Evolutionary conservation across 1,284 basidiomycete genomes (phyloP), one percentile per base, ranked within the genome.

Genomic region (Cutaneotrichosporon dermatis): DNA sequence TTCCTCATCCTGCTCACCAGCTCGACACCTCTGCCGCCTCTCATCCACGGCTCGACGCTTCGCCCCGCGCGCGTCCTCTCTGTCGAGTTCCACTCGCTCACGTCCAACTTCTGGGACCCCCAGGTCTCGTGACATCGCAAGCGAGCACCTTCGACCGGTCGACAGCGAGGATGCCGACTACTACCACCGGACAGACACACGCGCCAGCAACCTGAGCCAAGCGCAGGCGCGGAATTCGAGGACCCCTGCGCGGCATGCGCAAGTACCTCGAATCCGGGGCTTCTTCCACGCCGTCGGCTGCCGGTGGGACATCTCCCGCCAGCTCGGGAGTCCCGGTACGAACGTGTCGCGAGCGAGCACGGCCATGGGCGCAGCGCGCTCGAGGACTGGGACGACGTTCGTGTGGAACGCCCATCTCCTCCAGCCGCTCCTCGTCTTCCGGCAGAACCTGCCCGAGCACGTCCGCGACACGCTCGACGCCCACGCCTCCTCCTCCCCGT

Each of bases 221-320:
- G 74, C 82, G 12, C 69, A 79, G 42, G 76, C 69, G 80, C 39
- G 78, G 80, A 10, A 77, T 87, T 87, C 69, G 92, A 96, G 70
- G 92, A 98, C 72, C 95, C 96, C 3, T 96, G 92, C 73, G 78
- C 54, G 88, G 92, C 0, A 83, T 99, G 67, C 89, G 86, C 53
- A 97, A 96, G 77, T 93, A 98, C 53, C 79, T 99, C 6, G 88
- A 90, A 52, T 88, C 88, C 25, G 93, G 93, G 87, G 88, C 1
- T 99, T 99, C 80, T 99, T 97, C 79, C 96, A 91, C 73, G 88
- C 95, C 4, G 73, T 86, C 16, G 85, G 86, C 63, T 84, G 88
- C 4, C 82, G 83, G 11, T 97, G 93, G 88, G 94, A 99, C 77
- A 82, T 99, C 34, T 92, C 91, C 4, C 88, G 88, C 0, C 80